Percentiles rank a stretch among this genome's conserved stretches.
phyloP scores from a whole-genome alignment of 2,329 filamentous ascomycete genomes.

The Trichoderma asperellum region DNA sequence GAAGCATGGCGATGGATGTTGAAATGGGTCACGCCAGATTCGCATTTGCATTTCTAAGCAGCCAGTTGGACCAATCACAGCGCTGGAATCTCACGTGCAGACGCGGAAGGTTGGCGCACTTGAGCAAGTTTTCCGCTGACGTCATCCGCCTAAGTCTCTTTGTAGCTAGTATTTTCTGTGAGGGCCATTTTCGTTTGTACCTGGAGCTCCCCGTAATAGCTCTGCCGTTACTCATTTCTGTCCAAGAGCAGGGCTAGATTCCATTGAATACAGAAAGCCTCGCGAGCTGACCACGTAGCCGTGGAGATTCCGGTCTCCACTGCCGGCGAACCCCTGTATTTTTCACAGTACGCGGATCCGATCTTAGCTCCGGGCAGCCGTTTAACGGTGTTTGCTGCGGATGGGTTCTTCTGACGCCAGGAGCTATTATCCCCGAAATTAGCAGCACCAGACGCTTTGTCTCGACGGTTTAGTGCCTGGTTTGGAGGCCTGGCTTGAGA shows the following conservation, averaged over 20 bases:
- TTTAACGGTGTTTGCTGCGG: not conserved
- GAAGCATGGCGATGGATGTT: conserved; percentile 32
- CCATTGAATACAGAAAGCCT: not conserved
- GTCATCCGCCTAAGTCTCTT: conserved; percentile 32
- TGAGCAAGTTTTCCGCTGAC: conserved; percentile 33
- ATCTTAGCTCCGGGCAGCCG: not conserved
- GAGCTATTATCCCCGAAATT: not conserved
- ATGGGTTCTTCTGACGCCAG: not conserved
- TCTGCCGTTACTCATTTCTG: not conserved
- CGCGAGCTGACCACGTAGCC: not conserved
- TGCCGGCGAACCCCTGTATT: not conserved
- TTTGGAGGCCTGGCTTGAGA: conserved; percentile 4
- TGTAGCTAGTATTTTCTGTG: not conserved
- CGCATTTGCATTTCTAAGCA: conserved; percentile 40
- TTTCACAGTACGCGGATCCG: not conserved
- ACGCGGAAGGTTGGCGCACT: conserved; percentile 34
- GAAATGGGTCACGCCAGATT: conserved; percentile 26
- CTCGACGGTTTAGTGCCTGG: not conserved
- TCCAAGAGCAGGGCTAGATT: not conserved
- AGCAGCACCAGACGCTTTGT: not conserved
- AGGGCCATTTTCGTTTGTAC: not conserved
- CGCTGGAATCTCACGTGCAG: conserved; percentile 37
- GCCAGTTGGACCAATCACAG: conserved; percentile 37
- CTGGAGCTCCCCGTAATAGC: not conserved
- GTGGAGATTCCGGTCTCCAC: not conserved